Evolutionary conservation across 805 yeast genomes (phyloP).

Genomic region (Candida xiaguanensis): DNA sequence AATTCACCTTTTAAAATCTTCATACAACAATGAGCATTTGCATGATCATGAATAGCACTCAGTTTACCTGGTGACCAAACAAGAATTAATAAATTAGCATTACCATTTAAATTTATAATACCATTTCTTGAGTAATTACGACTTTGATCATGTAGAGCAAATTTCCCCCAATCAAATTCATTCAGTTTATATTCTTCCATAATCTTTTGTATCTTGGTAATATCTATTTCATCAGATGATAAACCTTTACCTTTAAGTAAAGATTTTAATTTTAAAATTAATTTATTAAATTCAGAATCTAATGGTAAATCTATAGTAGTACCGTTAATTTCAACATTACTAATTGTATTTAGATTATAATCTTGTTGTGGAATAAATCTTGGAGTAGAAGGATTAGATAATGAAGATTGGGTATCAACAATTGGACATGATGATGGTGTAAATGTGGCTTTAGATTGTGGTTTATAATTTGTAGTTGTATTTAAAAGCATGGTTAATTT

Average conservation of each 20-base stretch:
- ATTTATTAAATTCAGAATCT: slow-evolving; percentile 18
- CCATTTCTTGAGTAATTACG: slow-evolving; percentile 66
- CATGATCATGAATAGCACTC: slow-evolving; percentile 71
- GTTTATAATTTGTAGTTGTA: slow-evolving; percentile 4
- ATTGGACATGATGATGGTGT: slow-evolving; percentile 6
- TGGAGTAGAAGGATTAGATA: neutral
- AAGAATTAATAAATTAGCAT: slow-evolving; percentile 62
- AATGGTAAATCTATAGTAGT: slow-evolving; percentile 10
- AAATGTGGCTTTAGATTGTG: slow-evolving; percentile 1
- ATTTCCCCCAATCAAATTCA: slow-evolving; percentile 55
- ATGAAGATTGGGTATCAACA: neutral
- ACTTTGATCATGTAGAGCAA: slow-evolving; percentile 50
- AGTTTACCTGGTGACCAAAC: slow-evolving; percentile 70
- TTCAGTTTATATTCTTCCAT: slow-evolving; percentile 48
- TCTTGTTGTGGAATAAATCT: slow-evolving; percentile 2
- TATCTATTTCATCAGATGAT: slow-evolving; percentile 50
- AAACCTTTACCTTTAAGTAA: slow-evolving; percentile 33
- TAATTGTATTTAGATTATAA: slow-evolving; percentile 5
- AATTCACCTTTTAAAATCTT: slow-evolving; percentile 60
- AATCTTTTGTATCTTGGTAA: slow-evolving; percentile 38
- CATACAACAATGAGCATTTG: slow-evolving; percentile 74
- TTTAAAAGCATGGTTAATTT: slow-evolving; percentile 8
- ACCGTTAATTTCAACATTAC: slow-evolving; percentile 8
- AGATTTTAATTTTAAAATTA: slow-evolving; percentile 24
- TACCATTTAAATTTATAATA: slow-evolving; percentile 63